Conservation (phyloP, 257 asterid genomes). For the Nicotiana tabacum region DNA sequence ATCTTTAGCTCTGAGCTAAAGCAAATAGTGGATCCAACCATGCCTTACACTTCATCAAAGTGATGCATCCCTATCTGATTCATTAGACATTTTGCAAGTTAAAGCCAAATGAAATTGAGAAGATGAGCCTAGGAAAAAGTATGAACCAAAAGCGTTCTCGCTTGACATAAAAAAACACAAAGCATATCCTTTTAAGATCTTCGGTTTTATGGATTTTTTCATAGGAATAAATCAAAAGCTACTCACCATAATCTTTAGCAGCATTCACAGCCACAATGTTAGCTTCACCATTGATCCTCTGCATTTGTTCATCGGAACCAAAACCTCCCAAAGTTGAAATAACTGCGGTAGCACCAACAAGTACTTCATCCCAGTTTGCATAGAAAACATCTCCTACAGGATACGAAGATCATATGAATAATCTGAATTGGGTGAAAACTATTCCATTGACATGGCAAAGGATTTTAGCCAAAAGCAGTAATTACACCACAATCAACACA, state of each 20-base stretch:
- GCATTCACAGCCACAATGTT: constrained; percentile 87
- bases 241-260: constrained; percentile 85
- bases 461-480: neutral
- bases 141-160: neutral
- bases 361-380: constrained; percentile 90
- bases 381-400: constrained; percentile 89
- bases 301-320: constrained; percentile 96
- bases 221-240: neutral
- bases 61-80: constrained; percentile 1
- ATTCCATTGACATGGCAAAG: neutral
- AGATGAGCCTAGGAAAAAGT: neutral
- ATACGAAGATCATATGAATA: constrained; percentile 11
- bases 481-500: neutral
- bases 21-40: neutral
- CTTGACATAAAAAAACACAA: neutral
- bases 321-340: constrained; percentile 96
- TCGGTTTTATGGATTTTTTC: neutral
- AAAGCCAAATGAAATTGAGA: neutral
- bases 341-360: constrained; percentile 81
- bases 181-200: neutral
- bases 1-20: neutral
- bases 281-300: constrained; percentile 96
- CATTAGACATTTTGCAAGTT: neutral
- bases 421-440: constrained; percentile 10
- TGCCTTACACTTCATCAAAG: neutral